phyloP scores from a whole-genome alignment of 2,329 filamentous ascomycete genomes.

The Aureobasidium sp. region DNA sequence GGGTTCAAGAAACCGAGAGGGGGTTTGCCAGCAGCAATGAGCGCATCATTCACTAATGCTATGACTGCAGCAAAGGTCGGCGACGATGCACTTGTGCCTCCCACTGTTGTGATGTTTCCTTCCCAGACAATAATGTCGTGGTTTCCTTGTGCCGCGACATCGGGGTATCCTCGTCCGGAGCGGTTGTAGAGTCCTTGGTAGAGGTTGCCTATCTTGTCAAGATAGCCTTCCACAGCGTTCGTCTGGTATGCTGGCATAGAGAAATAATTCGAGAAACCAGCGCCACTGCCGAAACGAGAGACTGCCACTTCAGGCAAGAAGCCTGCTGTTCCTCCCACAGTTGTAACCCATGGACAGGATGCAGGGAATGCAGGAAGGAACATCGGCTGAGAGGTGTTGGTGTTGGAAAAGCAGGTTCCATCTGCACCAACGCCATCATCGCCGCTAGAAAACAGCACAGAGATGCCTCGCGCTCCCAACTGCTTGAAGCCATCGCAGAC shows the following conservation, averaged over 20 bases:
- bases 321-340: constrained; percentile 39
- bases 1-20: constrained; percentile 55
- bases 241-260: constrained; percentile 30
- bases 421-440: constrained; percentile 50
- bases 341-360: constrained; percentile 41
- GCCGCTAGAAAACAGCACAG: constrained; percentile 55
- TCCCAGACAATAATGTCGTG: constrained; percentile 40
- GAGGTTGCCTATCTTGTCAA: constrained; percentile 30
- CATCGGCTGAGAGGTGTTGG: constrained; percentile 38
- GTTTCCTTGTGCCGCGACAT: constrained; percentile 46
- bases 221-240: constrained; percentile 33
- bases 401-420: constrained; percentile 31
- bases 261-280: constrained; percentile 33
- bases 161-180: constrained; percentile 38
- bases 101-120: constrained; percentile 38
- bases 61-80: constrained; percentile 55
- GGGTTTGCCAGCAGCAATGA: constrained; percentile 43
- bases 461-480: constrained; percentile 57
- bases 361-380: constrained; percentile 43
- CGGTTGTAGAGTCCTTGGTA: constrained; percentile 39
- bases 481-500: constrained; percentile 59
- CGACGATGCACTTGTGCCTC: constrained; percentile 51
- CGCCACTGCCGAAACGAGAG: constrained; percentile 37
- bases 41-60: constrained; percentile 54
- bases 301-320: constrained; percentile 38